Evolutionary conservation across 768 basidiomycete species (phyloP).

Genomic region (Kwoniella sp.): DNA sequence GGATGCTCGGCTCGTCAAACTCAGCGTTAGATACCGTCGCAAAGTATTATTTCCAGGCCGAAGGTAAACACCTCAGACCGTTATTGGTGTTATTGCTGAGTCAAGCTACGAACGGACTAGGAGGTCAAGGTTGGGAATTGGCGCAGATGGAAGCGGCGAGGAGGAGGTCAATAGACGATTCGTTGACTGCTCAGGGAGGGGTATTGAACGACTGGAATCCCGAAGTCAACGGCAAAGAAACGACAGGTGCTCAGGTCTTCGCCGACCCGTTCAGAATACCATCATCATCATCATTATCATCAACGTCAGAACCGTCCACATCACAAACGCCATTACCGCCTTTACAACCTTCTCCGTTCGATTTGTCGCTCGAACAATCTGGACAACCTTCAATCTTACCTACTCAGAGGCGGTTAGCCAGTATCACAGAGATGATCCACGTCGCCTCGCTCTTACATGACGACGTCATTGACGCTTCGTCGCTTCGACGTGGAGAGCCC

Average conservation of each 20-base stretch:
- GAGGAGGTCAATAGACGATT: slow-evolving; percentile 69
- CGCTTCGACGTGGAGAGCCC: slow-evolving; percentile 69
- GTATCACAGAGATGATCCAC: slow-evolving; percentile 97
- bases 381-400: slow-evolving; percentile 64
- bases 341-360: slow-evolving; percentile 35
- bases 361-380: slow-evolving; percentile 31
- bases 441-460: slow-evolving; percentile 92
- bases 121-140: slow-evolving; percentile 59
- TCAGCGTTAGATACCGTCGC: slow-evolving; percentile 84
- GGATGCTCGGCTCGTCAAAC: slow-evolving; percentile 83
- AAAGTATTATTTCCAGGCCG: slow-evolving; percentile 84
- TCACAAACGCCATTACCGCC: slow-evolving; percentile 8
- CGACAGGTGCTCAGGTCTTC: slow-evolving; percentile 33
- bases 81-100: slow-evolving; percentile 84
- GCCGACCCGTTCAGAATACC: slow-evolving; percentile 48
- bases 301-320: not conserved
- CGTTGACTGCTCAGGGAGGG: slow-evolving; percentile 71
- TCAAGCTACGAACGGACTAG: slow-evolving; percentile 89
- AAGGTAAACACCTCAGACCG: slow-evolving; percentile 80
- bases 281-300: too few relatives aligned
- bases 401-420: slow-evolving; percentile 86
- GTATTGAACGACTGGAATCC: slow-evolving; percentile 92
- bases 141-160: slow-evolving; percentile 23
- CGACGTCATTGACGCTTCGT: slow-evolving; percentile 75
- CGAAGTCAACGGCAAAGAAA: slow-evolving; percentile 46